phyloP scores from a whole-genome alignment of 1,284 basidiomycete species.

The Puccinia coronata region DNA sequence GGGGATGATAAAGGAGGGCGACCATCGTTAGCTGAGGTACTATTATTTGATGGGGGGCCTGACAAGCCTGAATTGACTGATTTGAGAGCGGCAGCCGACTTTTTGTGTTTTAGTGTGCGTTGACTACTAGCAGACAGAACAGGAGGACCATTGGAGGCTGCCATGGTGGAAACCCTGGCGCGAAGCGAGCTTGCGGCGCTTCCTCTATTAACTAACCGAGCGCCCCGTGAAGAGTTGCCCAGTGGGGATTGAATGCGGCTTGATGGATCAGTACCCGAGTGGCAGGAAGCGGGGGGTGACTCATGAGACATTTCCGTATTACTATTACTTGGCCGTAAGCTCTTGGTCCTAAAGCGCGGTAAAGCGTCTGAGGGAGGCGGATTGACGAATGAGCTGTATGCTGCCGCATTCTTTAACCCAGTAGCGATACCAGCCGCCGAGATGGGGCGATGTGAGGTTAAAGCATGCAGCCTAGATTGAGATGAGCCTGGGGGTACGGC shows the following conservation, averaged over 20 bases:
- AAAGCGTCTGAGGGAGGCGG: constrained; percentile 11
- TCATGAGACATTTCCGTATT: neutral
- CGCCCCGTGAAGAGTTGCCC: constrained; percentile 1
- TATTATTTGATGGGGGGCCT: constrained; percentile 8
- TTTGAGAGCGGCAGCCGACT: constrained; percentile 39
- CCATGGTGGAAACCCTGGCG: constrained; percentile 9
- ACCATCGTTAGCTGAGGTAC: neutral
- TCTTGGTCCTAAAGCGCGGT: constrained; percentile 18
- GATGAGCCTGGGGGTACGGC: constrained; percentile 4
- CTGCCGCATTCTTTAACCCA: neutral
- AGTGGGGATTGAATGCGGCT: constrained; percentile 32
- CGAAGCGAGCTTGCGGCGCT: constrained; percentile 15
- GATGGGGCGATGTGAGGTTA: constrained; percentile 16
- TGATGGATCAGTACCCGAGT: neutral
- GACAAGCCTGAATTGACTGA: constrained; percentile 24
- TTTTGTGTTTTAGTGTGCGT: constrained; percentile 42
- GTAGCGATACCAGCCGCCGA: neutral
- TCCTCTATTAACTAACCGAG: neutral
- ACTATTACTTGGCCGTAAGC: constrained; percentile 22
- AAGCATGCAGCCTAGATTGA: neutral
- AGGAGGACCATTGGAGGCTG: constrained; percentile 23
- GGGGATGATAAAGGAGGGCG: constrained; percentile 22
- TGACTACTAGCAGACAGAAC: constrained; percentile 20
- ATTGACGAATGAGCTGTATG: neutral
- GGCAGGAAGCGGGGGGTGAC: neutral